Base-by-base conservation (phyloP, 352 stramenopile genomes). In the Phytophthora quininea region DNA sequence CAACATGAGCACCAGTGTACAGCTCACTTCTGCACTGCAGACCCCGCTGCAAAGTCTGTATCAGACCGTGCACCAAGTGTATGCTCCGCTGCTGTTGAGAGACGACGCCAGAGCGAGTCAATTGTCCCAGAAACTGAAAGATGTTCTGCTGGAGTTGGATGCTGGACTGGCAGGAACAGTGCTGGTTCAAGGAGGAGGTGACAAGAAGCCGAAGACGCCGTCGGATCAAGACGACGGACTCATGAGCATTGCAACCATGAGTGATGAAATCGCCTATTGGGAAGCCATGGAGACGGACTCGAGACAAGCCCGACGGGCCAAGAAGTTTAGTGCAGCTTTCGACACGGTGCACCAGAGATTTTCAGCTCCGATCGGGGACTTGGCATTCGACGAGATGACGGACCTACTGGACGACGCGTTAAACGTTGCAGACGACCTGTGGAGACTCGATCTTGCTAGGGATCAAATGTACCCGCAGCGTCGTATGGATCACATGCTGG, bases 221-320 rank as follows among this genome's bases (percentile, higher is more conserved):
- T 67, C 62, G 31, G 77, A 88, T 15, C 51, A 75, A 12, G 64
- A 74, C 2, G 76, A 75, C 12, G 67, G 74, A 10, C 70, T 96
- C 15, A 87, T 91, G 74, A 71, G 64, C n/a, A 96, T 98, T 32
- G 82, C 87, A 31, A 94, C 76, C 14, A 81, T 96, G 56, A 69
- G 71, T 2, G 91, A 98, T 72, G 92, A 98, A 68, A 91, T 96
- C 47, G 64, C 86, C 2, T 98, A 90, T 66, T 98, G 93, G 92
- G 83, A 90, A 33, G 57, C 62, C 10, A 62, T 73, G 56, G 66
- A 77, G 54, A 68, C 73, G 3, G 84, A 93, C 54, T 59, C 78
- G 45, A 77, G 69, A 30, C 80, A 92, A 27, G 70, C 77, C 0
- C 80, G 90, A 51, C 81, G 89, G 10, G 79, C 85, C 0, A 87